Percentiles rank a stretch among this genome's conserved stretches.
Evolutionary conservation across 2,329 filamentous ascomycete species (phyloP).

Genomic region (Calycina herbarum): DNA sequence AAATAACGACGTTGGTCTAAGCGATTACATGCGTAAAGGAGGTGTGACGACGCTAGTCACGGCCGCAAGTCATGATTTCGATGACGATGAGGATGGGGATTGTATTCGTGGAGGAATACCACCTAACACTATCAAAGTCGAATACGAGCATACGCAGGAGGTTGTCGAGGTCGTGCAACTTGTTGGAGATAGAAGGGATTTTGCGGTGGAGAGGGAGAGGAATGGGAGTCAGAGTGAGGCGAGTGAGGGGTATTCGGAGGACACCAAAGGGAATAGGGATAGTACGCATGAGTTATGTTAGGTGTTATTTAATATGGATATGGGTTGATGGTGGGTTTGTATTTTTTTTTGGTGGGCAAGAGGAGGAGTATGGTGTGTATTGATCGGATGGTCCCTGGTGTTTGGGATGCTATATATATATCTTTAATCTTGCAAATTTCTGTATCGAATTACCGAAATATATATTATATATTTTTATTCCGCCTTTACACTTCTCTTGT

Average conservation of each 20-base stretch:
- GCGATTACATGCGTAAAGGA: slow-evolving; percentile 17
- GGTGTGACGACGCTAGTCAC: slow-evolving; percentile 27
- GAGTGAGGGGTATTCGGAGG: not conserved
- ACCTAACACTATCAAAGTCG: slow-evolving; percentile 21
- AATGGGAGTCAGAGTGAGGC: not conserved
- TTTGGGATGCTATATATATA: no score
- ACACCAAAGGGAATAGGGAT: not conserved
- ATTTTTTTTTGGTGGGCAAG: not conserved
- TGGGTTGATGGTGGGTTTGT: not conserved
- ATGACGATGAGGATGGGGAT: slow-evolving; percentile 14
- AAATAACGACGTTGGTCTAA: slow-evolving; percentile 17
- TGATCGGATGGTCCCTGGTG: not conserved
- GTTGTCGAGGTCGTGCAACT: slow-evolving; percentile 5
- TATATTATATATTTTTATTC: no score
- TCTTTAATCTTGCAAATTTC: no score
- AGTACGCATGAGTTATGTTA: not conserved
- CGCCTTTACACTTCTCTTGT: no score
- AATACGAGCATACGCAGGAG: slow-evolving; percentile 18
- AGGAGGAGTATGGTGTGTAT: not conserved
- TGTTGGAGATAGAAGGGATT: slow-evolving; percentile 1
- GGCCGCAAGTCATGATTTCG: slow-evolving; percentile 11
- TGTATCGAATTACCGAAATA: no score
- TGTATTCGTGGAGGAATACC: slow-evolving; percentile 16
- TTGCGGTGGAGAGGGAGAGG: not conserved
- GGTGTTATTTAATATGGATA: not conserved